Conservation (phyloP, 768 basidiomycete species). For the Serpula lacrymans region DNA sequence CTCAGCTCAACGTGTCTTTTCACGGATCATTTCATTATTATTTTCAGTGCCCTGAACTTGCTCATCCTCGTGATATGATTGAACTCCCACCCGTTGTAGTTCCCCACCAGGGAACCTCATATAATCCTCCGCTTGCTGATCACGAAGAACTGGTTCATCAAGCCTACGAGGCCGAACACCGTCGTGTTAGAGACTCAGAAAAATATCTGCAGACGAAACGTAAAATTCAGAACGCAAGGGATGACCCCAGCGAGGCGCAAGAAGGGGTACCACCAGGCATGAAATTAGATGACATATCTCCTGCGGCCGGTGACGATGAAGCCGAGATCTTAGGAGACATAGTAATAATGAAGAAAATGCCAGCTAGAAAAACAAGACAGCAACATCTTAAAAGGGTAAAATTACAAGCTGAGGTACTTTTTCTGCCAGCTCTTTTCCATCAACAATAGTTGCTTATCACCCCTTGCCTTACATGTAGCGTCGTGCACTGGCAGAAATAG, state of each 20-base stretch:
- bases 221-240: conserved; percentile 50
- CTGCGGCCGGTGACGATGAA: conserved; percentile 37
- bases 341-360: conserved; percentile 36
- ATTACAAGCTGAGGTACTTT: conserved; percentile 58
- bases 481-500: conserved; percentile 57
- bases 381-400: conserved; percentile 69
- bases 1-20: background rate
- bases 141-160: conserved; percentile 68
- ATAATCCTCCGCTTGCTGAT: conserved; percentile 77
- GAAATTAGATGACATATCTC: conserved; percentile 45
- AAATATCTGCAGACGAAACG: conserved; percentile 51
- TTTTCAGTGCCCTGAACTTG: conserved; percentile 46
- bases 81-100: conserved; percentile 60
- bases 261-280: conserved; percentile 58
- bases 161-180: conserved; percentile 66
- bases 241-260: conserved; percentile 28
- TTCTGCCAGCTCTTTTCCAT: background rate
- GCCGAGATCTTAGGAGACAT: conserved; percentile 27
- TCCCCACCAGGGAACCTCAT: conserved; percentile 84
- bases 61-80: conserved; percentile 50
- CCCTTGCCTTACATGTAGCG: too few relatives aligned
- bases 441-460: conserved; percentile 2
- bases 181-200: conserved; percentile 49
- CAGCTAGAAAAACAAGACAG: conserved; percentile 53
- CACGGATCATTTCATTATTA: background rate